Percentiles rank a stretch among this genome's conserved stretches.
phyloP scores from a whole-genome alignment of 345 rosid species.

The Pugionium dolabratum region DNA sequence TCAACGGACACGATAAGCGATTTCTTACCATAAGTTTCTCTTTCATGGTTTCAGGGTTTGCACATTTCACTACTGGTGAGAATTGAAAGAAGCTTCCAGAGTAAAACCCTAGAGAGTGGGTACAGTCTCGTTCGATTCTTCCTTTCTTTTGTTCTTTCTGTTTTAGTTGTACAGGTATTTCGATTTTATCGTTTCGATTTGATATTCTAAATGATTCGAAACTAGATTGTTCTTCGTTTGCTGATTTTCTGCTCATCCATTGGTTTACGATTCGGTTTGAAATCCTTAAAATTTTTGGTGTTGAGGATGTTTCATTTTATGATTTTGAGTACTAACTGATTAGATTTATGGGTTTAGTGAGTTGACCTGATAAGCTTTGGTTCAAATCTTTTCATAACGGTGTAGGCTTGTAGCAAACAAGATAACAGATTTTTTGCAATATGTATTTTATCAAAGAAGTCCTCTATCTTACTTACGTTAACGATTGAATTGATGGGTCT shows the following conservation, averaged over 20 bases:
- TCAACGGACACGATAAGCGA: constrained; percentile 33
- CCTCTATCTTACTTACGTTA: neutral
- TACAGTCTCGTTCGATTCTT: constrained; percentile 15
- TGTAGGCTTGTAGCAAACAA: neutral
- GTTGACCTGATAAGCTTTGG: constrained; percentile 31
- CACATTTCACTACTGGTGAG: constrained; percentile 36
- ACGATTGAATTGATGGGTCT: constrained; percentile 14
- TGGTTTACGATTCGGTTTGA: constrained; percentile 11
- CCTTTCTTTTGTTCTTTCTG: neutral
- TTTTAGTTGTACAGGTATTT: neutral
- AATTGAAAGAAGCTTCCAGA: constrained; percentile 37
- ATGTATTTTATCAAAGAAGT: neutral
- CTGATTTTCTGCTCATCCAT: neutral
- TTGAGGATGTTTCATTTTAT: neutral
- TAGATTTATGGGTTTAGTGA: constrained; percentile 4
- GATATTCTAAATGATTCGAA: constrained; percentile 3
- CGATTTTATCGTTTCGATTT: neutral
- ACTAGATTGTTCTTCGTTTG: neutral
- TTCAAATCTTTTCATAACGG: neutral
- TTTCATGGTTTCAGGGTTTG: constrained; percentile 18
- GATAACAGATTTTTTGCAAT: constrained; percentile 11
- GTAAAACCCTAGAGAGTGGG: constrained; percentile 32
- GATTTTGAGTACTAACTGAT: neutral
- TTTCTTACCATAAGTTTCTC: constrained; percentile 17
- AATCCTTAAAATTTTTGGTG: neutral